A percentile compares a stretch with the other conserved stretches of the same genome.
Evolutionary conservation across 2,329 filamentous ascomycete genomes (phyloP).

Genomic region (Falciphora oryzae): DNA sequence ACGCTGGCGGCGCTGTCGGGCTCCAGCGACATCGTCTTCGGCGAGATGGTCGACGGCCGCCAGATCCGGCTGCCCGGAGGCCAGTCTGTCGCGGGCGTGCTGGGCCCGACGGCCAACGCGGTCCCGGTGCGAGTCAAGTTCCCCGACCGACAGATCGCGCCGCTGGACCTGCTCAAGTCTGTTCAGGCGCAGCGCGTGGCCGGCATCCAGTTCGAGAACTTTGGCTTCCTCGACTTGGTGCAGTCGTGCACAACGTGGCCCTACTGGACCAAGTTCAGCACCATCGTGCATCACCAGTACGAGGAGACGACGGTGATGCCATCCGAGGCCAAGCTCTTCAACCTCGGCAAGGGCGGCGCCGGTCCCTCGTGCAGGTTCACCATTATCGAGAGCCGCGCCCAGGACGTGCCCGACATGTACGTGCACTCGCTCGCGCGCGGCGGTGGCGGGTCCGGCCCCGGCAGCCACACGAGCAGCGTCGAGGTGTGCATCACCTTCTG

Average conservation of each 20-base stretch:
- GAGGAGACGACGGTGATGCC: constrained; percentile 31
- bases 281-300: constrained; percentile 46
- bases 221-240: constrained; percentile 46
- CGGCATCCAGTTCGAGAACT: constrained; percentile 42
- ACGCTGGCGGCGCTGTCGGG: constrained; percentile 45
- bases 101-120: constrained; percentile 41
- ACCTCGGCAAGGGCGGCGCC: constrained; percentile 34
- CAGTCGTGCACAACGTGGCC: constrained; percentile 49
- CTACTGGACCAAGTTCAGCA: constrained; percentile 48
- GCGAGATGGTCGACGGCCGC: constrained; percentile 45
- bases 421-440: constrained; percentile 35
- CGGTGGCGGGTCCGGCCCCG: neutral
- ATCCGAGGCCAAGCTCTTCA: constrained; percentile 32
- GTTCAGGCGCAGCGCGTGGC: constrained; percentile 44
- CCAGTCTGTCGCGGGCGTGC: constrained; percentile 50
- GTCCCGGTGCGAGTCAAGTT: constrained; percentile 45
- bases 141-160: constrained; percentile 36
- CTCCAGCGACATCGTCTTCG: constrained; percentile 48
- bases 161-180: constrained; percentile 41
- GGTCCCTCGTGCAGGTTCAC: constrained; percentile 34
- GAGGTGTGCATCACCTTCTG: constrained; percentile 41
- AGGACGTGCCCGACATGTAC: constrained; percentile 40
- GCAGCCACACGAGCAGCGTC: constrained; percentile 24
- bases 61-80: constrained; percentile 34
- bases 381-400: constrained; percentile 32